Base-by-base conservation (phyloP, 2,329 filamentous ascomycete genomes). In the Ceratocystis smalleyi region DNA sequence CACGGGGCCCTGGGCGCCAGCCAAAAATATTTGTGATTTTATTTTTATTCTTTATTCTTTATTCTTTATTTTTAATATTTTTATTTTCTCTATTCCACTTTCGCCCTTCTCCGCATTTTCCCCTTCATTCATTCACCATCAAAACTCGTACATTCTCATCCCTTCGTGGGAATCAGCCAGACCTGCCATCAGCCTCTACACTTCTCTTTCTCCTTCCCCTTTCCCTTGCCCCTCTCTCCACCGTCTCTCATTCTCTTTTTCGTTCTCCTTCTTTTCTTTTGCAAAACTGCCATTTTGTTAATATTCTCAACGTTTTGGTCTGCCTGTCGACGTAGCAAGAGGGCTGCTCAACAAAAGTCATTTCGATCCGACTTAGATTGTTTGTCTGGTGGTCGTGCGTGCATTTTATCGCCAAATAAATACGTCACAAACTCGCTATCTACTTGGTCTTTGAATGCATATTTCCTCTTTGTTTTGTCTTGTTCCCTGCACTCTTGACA, bases 321-420 rank as follows among this genome's bases (percentile, higher is more conserved):
- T 55, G 22, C 6, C 51, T 17, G 12, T 55, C 27, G 27, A 10
- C 30, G 10, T n/a, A 17, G 15, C 51, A 3, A 30, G n/a, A 12
- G 51, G 10, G 10, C 35, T 8, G 10, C 35, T 15, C 12, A 43
- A 17, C 32, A 22, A 43, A 43, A 35, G 17, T 35, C 35, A 15
- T 7, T 43, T 22, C 19, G 30, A 43, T 43, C 22, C 51, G 27
- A 35, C 43, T 15, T 22, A 61, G 30, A 47, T 15, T 12, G 45
- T 15, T 43, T 45, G 35, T 24, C n/a, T 22, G 24, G 43, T 43
- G 59, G 59, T 43, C 59, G 35, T 43, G 59, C 35, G 59, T 61
- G 19, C 35, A 47, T 61, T 59, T 43, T 61, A 32, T 61, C 43
- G 59, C 59, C 51, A 57, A 57, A 57, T 57, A 35, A 35, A 57